A percentile compares a stretch with the other conserved stretches of the same genome.
Evolutionary conservation across 1,139 yeast species (phyloP).

Genomic region (Citeromyces siamensis): DNA sequence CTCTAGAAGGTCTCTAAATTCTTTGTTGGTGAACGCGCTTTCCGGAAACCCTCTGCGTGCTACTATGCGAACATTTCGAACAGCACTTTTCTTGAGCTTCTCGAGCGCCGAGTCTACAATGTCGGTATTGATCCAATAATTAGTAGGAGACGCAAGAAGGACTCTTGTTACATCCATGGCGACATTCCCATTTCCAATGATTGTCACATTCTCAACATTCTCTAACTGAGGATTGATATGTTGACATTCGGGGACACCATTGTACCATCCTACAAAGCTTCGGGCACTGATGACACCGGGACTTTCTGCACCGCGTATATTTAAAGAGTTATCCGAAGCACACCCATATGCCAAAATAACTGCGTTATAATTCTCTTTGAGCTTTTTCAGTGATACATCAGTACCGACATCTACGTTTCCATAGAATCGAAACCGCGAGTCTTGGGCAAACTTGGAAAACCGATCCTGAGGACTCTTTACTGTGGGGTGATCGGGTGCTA

Average conservation of each 20-base stretch:
- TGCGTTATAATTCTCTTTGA: conserved; percentile 51
- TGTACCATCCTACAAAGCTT: conserved; percentile 92
- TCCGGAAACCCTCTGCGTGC: conserved; percentile 79
- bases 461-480: conserved; percentile 85
- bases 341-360: conserved; percentile 83
- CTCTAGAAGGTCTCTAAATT: conserved; percentile 72
- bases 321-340: conserved; percentile 35
- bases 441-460: conserved; percentile 47
- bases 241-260: conserved; percentile 63
- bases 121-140: conserved; percentile 62
- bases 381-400: conserved; percentile 35
- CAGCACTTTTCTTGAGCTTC: conserved; percentile 34
- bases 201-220: conserved; percentile 51
- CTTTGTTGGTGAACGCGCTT: conserved; percentile 89
- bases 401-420: conserved; percentile 68
- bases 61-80: conserved; percentile 55
- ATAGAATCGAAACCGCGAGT: conserved; percentile 42
- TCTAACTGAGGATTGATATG: conserved; percentile 40
- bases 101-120: conserved; percentile 52
- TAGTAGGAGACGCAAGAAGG: conserved; percentile 40
- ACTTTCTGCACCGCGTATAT: conserved; percentile 45
- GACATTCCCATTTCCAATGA: conserved; percentile 98
- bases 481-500: conserved; percentile 99
- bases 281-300: conserved; percentile 75
- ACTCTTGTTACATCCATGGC: conserved; percentile 86